Conservation (phyloP, 768 basidiomycete species). For the Suillus lakei region DNA sequence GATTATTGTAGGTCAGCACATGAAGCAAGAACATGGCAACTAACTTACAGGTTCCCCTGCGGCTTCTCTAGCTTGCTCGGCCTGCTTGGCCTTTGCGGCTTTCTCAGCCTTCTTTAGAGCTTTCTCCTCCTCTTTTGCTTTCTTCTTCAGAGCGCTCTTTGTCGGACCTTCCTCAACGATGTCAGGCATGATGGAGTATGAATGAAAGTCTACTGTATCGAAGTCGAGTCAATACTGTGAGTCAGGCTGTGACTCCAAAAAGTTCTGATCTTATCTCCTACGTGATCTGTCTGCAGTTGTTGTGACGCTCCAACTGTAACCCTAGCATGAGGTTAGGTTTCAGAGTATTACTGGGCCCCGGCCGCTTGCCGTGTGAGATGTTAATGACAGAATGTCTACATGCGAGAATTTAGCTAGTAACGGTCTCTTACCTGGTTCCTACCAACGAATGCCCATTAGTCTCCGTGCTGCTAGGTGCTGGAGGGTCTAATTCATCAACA, state of each 20-base stretch:
- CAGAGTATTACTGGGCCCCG: constrained; percentile 2
- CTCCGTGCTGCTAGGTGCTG: background rate
- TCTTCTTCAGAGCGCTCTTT: constrained; percentile 91
- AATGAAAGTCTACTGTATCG: background rate
- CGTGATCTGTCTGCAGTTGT: constrained; percentile 4
- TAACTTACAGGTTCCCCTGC: constrained; percentile 59
- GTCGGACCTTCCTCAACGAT: constrained; percentile 55
- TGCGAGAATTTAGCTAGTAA: background rate
- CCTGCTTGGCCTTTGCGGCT: constrained; percentile 77
- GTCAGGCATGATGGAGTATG: constrained; percentile 21
- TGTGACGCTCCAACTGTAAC: constrained; percentile 7
- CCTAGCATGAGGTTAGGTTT: constrained; percentile 27
- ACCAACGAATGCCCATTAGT: background rate
- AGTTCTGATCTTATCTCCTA: constrained; percentile 26
- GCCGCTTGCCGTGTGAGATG: constrained; percentile 3
- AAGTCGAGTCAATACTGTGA: constrained; percentile 13
- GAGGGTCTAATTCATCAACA: background rate
- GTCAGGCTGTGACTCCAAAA: no score
- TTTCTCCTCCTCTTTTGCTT: constrained; percentile 89
- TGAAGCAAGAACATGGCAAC: constrained; percentile 9
- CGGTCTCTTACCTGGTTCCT: background rate
- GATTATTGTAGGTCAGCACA: background rate
- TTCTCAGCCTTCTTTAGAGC: constrained; percentile 88
- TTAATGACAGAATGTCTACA: constrained; percentile 4
- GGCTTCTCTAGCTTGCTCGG: constrained; percentile 72